A percentile compares a stretch with the other conserved stretches of the same genome.
phyloP scores from a whole-genome alignment of 2,329 filamentous ascomycete genomes.

The Phyllosticta citrichinensis region DNA sequence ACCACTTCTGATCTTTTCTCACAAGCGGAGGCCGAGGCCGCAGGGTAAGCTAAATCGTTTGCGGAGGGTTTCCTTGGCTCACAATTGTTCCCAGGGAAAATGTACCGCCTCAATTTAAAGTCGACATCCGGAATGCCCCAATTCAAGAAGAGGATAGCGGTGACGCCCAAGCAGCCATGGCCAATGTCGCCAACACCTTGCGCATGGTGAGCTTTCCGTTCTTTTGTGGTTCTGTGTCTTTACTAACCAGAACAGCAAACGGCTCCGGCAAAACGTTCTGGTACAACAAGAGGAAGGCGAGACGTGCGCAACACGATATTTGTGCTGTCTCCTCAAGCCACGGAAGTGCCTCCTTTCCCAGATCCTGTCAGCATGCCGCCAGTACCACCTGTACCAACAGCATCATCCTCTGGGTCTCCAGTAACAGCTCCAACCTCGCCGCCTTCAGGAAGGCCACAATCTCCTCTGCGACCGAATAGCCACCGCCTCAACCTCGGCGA shows the following conservation, averaged over 20 bases:
- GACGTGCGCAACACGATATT: slow-evolving; percentile 90
- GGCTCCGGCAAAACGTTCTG: slow-evolving; percentile 46
- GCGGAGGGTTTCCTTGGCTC: not conserved
- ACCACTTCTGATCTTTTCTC: slow-evolving; percentile 44
- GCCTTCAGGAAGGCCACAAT: slow-evolving; percentile 10
- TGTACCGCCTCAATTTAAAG: slow-evolving; percentile 52
- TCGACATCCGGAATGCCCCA: slow-evolving; percentile 69
- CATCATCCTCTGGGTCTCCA: slow-evolving; percentile 15
- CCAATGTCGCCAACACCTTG: slow-evolving; percentile 65
- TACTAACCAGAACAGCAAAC: slow-evolving; percentile 36
- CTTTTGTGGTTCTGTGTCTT: not conserved
- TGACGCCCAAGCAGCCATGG: slow-evolving; percentile 62
- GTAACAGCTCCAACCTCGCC: slow-evolving; percentile 12
- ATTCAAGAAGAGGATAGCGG: slow-evolving; percentile 69
- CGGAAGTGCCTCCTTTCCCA: slow-evolving; percentile 12
- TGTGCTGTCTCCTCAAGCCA: slow-evolving; percentile 29
- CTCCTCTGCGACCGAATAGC: slow-evolving; percentile 14
- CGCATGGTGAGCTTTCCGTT: slow-evolving; percentile 37
- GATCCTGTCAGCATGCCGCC: not conserved
- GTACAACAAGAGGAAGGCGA: slow-evolving; percentile 76
- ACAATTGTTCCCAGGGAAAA: slow-evolving; percentile 19
- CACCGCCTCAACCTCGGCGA: slow-evolving; percentile 21
- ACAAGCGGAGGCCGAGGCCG: slow-evolving; percentile 58
- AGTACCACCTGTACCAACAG: slow-evolving; percentile 14
- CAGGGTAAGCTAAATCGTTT: slow-evolving; percentile 18